Base-by-base conservation (phyloP, 306 rosid genomes). In the Sechiopsis laciniata region DNA sequence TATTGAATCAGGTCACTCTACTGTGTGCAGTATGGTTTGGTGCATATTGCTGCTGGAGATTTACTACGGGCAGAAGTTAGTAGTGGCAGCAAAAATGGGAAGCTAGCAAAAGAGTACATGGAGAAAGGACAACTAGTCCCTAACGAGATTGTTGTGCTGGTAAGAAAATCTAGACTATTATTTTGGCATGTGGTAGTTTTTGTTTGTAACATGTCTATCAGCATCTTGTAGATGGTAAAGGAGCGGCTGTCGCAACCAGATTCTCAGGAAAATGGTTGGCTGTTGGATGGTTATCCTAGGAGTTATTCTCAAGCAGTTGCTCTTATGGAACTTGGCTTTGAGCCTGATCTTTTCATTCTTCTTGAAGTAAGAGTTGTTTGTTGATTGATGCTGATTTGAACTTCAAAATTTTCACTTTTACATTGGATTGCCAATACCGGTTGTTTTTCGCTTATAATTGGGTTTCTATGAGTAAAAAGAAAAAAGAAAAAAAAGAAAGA, bases 41-140 rank as follows among this genome's bases (percentile, higher is more conserved):
- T 87, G 79, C 99, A 94, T 72, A 59, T 94, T 22, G 85, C 99
- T 82, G 99, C 97, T 77, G 99, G 99, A 78, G 99, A 91, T 80
- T 91, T 89, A 82, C 95, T 94, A 10, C 84, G 99, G 81, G 87
- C 92, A 9, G 99, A 94, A 78, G 84, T 94, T 74, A 86, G 84
- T 11, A 87, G 87, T 2, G 97, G 90, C 74, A 94, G 96, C 80
- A 83, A 85, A 48, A 89, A 88, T 79, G 99, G 99, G 52, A 86
- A 79, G 84, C 78, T 60, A 21, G 99, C 99, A 17, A 94, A 82
- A 78, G 80, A 89, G 37, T 85, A 72, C 58, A 94, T 94, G 99
- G 97, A 94, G 80, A 84, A 80, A 78, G 99, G 97, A 45, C 82
- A 83, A 64, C 68, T 94, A 82, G 99, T 91, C 72, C 97, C 97